These are phyloP conservation scores for Echites panduratus DNA, from an alignment of 257 asterid genomes.

Conservation along the genomic window DNA sequence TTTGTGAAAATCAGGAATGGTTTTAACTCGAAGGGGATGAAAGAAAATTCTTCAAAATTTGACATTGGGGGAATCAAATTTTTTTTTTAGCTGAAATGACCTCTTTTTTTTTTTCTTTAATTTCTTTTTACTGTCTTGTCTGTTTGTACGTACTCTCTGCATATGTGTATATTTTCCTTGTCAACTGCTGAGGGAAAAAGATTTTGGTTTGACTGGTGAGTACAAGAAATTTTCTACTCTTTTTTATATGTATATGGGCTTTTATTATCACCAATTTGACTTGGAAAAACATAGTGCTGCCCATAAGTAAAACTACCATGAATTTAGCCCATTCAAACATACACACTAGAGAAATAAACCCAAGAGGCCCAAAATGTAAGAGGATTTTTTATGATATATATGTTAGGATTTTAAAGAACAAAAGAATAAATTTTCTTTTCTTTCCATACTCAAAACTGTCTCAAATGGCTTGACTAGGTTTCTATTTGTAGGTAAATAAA, in stretches of 20 bases:
- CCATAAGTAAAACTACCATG: too few relatives aligned
- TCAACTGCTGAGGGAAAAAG: background rate
- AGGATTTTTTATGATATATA: too few relatives aligned
- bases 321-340: too few relatives aligned
- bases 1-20: conserved; percentile 31
- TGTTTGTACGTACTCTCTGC: background rate
- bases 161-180: background rate
- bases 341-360: too few relatives aligned
- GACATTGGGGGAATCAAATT: conserved; percentile 3
- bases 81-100: conserved; percentile 12
- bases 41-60: conserved; percentile 8
- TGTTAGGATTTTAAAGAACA: too few relatives aligned
- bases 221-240: background rate
- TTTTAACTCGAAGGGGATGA: background rate
- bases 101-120: background rate
- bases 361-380: too few relatives aligned
- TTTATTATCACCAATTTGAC: too few relatives aligned
- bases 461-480: too few relatives aligned
- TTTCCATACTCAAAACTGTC: too few relatives aligned
- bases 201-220: background rate
- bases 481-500: too few relatives aligned
- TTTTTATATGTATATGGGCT: background rate
- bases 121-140: background rate
- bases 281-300: too few relatives aligned
- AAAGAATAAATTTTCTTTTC: too few relatives aligned